A percentile compares a stretch with the other conserved stretches of the same genome.
Conservation (phyloP, 2,329 filamentous ascomycete genomes). For the Fusarium multiceps region DNA sequence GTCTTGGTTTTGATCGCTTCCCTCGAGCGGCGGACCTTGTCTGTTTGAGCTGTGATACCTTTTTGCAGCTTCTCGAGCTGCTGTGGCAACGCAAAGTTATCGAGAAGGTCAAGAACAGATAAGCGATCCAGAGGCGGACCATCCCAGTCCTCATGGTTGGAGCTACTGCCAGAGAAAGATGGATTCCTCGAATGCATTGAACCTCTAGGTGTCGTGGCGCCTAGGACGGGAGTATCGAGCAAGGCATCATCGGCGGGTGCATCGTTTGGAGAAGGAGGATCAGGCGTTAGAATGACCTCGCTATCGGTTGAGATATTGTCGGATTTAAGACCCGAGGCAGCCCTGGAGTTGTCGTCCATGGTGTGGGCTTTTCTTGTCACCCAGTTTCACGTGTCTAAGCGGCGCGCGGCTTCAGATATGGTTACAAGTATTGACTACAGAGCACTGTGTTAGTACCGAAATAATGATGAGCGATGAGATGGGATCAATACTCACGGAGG, state of each 20-base stretch:
- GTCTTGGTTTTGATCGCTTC: constrained; percentile 82
- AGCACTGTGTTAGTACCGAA: not conserved
- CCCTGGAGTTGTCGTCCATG: constrained; percentile 47
- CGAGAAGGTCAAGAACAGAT: constrained; percentile 90
- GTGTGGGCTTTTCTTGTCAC: not conserved
- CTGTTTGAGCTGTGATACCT: constrained; percentile 82
- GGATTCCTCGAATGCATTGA: constrained; percentile 76
- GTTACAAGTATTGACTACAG: not conserved
- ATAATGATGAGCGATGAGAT: not conserved
- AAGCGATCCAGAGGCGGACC: constrained; percentile 88
- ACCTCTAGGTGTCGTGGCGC: constrained; percentile 59
- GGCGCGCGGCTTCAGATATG: not conserved
- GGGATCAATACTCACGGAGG: constrained; percentile 7
- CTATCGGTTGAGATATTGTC: constrained; percentile 47
- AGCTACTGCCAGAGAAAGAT: constrained; percentile 86
- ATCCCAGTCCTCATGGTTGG: constrained; percentile 91
- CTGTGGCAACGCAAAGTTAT: constrained; percentile 91
- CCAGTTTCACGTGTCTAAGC: constrained; percentile 6
- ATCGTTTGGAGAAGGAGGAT: constrained; percentile 56
- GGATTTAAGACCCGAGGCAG: constrained; percentile 35
- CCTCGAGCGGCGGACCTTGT: constrained; percentile 85
- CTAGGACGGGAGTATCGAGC: constrained; percentile 64
- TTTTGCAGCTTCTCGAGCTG: constrained; percentile 91
- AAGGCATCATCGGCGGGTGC: constrained; percentile 58
- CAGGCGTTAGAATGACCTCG: constrained; percentile 56